These are phyloP conservation scores for Globisporangium okanoganense DNA, from an alignment of 352 stramenopile species.

Conservation along the genomic window DNA sequence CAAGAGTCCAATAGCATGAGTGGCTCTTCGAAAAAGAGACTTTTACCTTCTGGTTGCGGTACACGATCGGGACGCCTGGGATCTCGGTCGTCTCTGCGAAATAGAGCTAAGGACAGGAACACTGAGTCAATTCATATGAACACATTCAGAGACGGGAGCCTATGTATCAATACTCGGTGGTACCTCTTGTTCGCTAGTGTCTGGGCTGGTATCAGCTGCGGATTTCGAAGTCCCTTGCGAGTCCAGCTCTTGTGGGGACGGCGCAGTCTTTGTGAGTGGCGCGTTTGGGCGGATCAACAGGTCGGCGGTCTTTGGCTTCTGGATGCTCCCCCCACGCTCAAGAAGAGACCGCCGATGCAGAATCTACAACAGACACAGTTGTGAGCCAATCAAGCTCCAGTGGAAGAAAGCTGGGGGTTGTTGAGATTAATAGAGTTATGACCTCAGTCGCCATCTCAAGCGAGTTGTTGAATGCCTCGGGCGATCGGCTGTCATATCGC, in stretches of 20 bases:
- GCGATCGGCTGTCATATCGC: conserved; percentile 1
- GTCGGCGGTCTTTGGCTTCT: conserved; percentile 14
- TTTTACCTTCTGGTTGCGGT: conserved; percentile 65
- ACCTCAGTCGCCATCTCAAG: conserved; percentile 13
- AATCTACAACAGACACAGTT: neutral
- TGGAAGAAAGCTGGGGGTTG: too few species aligned
- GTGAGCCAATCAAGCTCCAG: neutral
- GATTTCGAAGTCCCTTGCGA: neutral
- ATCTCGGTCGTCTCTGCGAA: conserved; percentile 71
- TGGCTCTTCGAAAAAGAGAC: too few species aligned
- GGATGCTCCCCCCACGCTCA: conserved; percentile 5
- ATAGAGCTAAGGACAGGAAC: conserved; percentile 36
- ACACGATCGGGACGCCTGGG: conserved; percentile 67
- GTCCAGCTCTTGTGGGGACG: neutral
- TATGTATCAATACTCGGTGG: too few species aligned
- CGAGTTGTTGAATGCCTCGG: conserved; percentile 7
- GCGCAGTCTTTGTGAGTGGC: neutral
- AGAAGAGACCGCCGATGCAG: conserved; percentile 2
- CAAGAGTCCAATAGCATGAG: too few species aligned
- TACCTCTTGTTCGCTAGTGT: conserved; percentile 45
- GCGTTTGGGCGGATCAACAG: conserved; percentile 4
- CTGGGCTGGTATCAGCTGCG: conserved; percentile 11
- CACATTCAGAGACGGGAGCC: too few species aligned
- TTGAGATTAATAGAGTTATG: too few species aligned
- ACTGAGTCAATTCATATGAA: neutral